Evolutionary conservation across 2,329 filamentous ascomycete genomes (phyloP).

Genomic region (Aaosphaeria pasadenensis): DNA sequence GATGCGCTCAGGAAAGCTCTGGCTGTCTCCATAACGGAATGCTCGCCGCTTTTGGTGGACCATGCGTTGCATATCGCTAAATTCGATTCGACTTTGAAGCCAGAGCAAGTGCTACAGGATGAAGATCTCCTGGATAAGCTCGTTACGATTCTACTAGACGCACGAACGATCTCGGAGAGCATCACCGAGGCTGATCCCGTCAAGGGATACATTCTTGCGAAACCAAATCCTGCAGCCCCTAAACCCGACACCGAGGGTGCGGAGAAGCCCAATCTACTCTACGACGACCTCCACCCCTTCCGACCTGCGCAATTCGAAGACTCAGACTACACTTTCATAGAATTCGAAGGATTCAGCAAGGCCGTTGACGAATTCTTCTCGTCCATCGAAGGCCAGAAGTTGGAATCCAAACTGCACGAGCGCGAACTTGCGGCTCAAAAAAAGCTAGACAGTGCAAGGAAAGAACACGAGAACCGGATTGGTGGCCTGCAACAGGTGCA

Average conservation of each 20-base stretch:
- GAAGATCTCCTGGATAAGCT: conserved; percentile 64
- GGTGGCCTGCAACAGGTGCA: conserved; percentile 81
- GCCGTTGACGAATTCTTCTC: conserved; percentile 98
- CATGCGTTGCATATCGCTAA: conserved; percentile 70
- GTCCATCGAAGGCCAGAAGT: conserved; percentile 88
- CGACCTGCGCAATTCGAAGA: conserved; percentile 77
- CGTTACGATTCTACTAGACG: conserved; percentile 66
- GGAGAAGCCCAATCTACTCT: conserved; percentile 57
- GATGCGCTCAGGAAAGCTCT: conserved; percentile 77
- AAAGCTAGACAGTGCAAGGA: conserved; percentile 79
- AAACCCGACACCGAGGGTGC: conserved; percentile 41
- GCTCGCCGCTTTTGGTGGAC: conserved; percentile 83
- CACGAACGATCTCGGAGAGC: conserved; percentile 64
- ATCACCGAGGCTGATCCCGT: conserved; percentile 65
- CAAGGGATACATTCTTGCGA: conserved; percentile 87
- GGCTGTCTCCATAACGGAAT: conserved; percentile 80
- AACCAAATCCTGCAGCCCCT: conserved; percentile 38
- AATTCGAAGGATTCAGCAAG: conserved; percentile 83
- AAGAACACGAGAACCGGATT: conserved; percentile 81
- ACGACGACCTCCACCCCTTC: conserved; percentile 96
- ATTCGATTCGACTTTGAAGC: conserved; percentile 67
- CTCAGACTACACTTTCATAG: conserved; percentile 63
- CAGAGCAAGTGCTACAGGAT: conserved; percentile 67
- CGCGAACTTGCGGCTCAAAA: conserved; percentile 76
- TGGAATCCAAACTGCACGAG: conserved; percentile 80